phyloP scores from a whole-genome alignment of 768 basidiomycete species.

The Gloeopeniophorella convolvens region DNA sequence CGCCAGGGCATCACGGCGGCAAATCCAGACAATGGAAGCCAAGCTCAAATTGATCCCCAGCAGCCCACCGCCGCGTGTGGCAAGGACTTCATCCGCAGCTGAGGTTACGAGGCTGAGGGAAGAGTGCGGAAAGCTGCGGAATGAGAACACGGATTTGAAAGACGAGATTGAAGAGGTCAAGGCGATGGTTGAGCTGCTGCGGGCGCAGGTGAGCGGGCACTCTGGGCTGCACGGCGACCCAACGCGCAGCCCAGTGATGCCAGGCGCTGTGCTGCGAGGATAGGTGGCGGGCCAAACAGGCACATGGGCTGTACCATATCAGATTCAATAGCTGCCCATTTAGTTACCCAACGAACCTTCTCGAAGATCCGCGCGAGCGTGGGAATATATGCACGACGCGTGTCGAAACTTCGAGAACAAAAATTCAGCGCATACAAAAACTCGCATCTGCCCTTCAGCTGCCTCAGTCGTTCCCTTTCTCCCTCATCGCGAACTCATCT shows the following conservation, averaged over 20 bases:
- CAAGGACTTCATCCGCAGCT: constrained; percentile 4
- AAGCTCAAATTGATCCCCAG: constrained; percentile 39
- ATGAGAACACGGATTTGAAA: constrained; percentile 49
- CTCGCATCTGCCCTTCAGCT: constrained; percentile 11
- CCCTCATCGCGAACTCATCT: constrained; percentile 4
- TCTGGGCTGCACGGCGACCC: constrained; percentile 41
- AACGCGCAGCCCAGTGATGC: constrained; percentile 33
- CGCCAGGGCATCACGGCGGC: constrained; percentile 47
- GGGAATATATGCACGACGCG: constrained; percentile 20
- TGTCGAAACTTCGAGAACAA: constrained; percentile 43
- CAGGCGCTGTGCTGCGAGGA: constrained; percentile 9
- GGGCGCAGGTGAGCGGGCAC: constrained; percentile 46
- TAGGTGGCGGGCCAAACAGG: no score
- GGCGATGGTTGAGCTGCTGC: constrained; percentile 65
- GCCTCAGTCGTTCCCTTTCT: constrained; percentile 17
- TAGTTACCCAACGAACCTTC: constrained; percentile 26
- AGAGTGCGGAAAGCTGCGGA: constrained; percentile 46
- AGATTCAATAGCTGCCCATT: no score
- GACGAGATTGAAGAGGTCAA: constrained; percentile 61
- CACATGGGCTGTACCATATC: background rate
- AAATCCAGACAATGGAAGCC: constrained; percentile 57
- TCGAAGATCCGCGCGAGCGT: constrained; percentile 17
- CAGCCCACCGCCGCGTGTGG: constrained; percentile 11
- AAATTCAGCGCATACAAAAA: constrained; percentile 32
- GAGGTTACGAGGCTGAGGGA: constrained; percentile 38